Percentiles rank a stretch among this genome's conserved stretches.
Conservation (phyloP, 305 asterid species). For the Fraxinus greggii region DNA sequence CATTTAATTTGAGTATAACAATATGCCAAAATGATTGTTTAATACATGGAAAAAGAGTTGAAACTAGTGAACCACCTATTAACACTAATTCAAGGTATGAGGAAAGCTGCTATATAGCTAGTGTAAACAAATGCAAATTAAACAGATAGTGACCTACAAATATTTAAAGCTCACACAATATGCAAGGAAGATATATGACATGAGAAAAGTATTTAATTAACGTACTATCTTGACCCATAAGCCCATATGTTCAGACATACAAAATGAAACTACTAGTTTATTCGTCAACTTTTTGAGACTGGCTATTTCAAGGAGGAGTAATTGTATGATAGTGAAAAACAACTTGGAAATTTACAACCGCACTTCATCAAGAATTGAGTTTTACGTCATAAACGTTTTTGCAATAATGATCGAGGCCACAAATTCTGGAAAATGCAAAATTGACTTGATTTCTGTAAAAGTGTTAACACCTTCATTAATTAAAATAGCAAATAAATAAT, state of each 20-base stretch:
- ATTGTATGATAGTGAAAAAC: neutral
- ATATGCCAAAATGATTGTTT: slow-evolving; percentile 11
- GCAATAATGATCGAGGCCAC: neutral
- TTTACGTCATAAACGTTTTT: neutral
- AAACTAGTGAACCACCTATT: neutral
- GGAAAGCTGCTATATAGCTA: neutral
- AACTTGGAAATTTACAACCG: neutral
- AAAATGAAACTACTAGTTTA: neutral
- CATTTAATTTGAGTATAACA: neutral
- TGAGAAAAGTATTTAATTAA: neutral
- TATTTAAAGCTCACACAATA: neutral
- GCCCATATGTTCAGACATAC: neutral
- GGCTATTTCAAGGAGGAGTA: neutral
- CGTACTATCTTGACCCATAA: neutral
- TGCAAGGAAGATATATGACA: neutral
- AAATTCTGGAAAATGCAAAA: neutral
- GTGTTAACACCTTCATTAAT: neutral
- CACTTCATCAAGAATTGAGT: neutral
- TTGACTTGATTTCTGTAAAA: neutral
- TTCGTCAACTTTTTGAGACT: neutral
- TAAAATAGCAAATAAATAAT: neutral
- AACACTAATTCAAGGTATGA: slow-evolving; percentile 9
- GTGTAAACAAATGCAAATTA: neutral
- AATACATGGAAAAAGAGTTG: neutral
- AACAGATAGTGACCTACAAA: neutral